These are phyloP conservation scores for Nothomitra cinnamomea DNA, from an alignment of 2,329 filamentous ascomycete species.

Conservation along the genomic window DNA sequence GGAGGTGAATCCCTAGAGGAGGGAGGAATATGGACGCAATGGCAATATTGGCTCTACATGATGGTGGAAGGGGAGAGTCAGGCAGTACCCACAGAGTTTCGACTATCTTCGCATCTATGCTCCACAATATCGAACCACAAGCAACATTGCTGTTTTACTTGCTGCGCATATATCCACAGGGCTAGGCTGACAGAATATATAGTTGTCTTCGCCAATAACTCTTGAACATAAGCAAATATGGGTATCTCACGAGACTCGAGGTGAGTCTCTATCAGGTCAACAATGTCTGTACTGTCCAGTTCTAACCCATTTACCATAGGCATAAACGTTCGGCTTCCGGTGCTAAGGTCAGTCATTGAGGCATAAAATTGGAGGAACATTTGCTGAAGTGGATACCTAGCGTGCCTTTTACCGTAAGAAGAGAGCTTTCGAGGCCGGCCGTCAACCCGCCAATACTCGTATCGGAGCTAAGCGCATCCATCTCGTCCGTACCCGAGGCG, in stretches of 20 bases:
- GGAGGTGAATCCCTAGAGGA: too few relatives aligned
- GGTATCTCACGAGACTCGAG: conserved; percentile 7
- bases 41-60: too few relatives aligned
- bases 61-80: too few relatives aligned
- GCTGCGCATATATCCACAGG: background rate
- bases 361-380: background rate
- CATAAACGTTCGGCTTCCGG: conserved; percentile 99
- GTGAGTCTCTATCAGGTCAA: conserved; percentile 70
- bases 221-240: conserved; percentile 2
- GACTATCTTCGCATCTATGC: background rate
- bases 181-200: background rate
- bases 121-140: background rate
- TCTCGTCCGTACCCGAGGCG: conserved; percentile 90
- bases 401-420: conserved; percentile 67
- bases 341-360: conserved; percentile 49
- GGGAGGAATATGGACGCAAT: too few relatives aligned
- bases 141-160: background rate
- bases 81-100: background rate
- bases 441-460: conserved; percentile 98
- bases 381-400: conserved; percentile 17
- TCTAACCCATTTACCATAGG: conserved; percentile 59
- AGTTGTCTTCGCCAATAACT: conserved; percentile 3
- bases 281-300: background rate
- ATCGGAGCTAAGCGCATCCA: conserved; percentile 95
- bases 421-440: conserved; percentile 99